A percentile compares a stretch with the other conserved stretches of the same genome.
Evolutionary conservation across 1,139 yeast species (phyloP).

Genomic region (Zygoascus hellenicus): DNA sequence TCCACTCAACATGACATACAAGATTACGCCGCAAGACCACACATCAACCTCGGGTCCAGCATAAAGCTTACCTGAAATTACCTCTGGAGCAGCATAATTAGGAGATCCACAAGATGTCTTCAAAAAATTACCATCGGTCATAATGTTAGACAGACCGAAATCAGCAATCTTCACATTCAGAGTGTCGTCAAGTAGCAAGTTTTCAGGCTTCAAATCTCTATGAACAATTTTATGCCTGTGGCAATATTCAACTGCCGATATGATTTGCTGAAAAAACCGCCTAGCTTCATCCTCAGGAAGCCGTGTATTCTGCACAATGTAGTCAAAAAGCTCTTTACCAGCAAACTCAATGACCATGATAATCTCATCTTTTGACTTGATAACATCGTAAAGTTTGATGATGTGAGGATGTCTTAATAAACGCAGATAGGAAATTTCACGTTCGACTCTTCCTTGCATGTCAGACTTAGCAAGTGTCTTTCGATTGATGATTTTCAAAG

Average conservation of each 20-base stretch:
- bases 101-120: slow-evolving; percentile 98
- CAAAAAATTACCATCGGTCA: slow-evolving; percentile 96
- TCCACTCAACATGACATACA: slow-evolving; percentile 89
- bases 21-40: slow-evolving; percentile 96
- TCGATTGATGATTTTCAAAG: slow-evolving; percentile 87
- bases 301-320: slow-evolving; percentile 90
- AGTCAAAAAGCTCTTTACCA: slow-evolving; percentile 91
- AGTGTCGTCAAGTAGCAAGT: slow-evolving; percentile 81
- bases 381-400: slow-evolving; percentile 92
- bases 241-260: slow-evolving; percentile 96
- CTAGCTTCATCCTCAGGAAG: slow-evolving; percentile 95
- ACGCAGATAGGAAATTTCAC: slow-evolving; percentile 88
- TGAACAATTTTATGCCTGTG: slow-evolving; percentile 98
- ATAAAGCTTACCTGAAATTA: slow-evolving; percentile 88
- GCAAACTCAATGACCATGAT: slow-evolving; percentile 98
- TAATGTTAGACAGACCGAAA: slow-evolving; percentile 89
- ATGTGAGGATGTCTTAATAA: slow-evolving; percentile 94
- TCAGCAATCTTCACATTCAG: slow-evolving; percentile 95
- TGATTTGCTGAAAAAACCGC: slow-evolving; percentile 93
- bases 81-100: slow-evolving; percentile 98
- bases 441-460: slow-evolving; percentile 95
- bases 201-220: slow-evolving; percentile 93
- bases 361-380: slow-evolving; percentile 91
- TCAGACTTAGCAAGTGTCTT: slow-evolving; percentile 92
- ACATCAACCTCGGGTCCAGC: slow-evolving; percentile 99